Evolutionary conservation across 2,329 filamentous ascomycete species (phyloP).

Genomic region (Cladophialophora immunda): DNA sequence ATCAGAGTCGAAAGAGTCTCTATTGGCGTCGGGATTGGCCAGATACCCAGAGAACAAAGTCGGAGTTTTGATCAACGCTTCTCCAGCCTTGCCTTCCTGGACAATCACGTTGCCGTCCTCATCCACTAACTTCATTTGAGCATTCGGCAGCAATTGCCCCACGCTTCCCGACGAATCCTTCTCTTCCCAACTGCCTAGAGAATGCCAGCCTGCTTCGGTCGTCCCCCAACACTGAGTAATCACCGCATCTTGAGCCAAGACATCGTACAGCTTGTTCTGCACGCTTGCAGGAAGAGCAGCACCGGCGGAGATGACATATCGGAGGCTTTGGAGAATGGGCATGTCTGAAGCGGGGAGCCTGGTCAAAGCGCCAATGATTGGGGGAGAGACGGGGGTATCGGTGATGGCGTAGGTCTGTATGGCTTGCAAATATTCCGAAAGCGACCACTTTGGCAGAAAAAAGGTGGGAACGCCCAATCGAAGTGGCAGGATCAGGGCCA

Average conservation of each 20-base stretch:
- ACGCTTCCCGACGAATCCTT: constrained; percentile 57
- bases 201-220: constrained; percentile 59
- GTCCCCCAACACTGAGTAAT: constrained; percentile 64
- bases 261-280: constrained; percentile 51
- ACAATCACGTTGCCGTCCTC: constrained; percentile 45
- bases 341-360: constrained; percentile 40
- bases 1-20: constrained; percentile 42
- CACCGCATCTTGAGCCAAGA: constrained; percentile 52
- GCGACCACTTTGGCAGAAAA: constrained; percentile 57
- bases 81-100: constrained; percentile 43
- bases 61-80: constrained; percentile 52
- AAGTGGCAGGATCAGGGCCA: constrained; percentile 57
- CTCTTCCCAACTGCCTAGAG: constrained; percentile 45
- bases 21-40: constrained; percentile 46
- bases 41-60: constrained; percentile 51
- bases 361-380: constrained; percentile 52
- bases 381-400: constrained; percentile 59
- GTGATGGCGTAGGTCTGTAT: constrained; percentile 56
- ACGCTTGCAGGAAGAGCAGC: constrained; percentile 56
- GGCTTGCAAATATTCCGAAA: constrained; percentile 51
- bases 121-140: constrained; percentile 46
- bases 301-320: constrained; percentile 58
- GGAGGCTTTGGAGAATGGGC: constrained; percentile 51
- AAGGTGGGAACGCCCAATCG: constrained; percentile 58
- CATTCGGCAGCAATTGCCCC: constrained; percentile 54